Evolutionary conservation across 495 filamentous ascomycete genomes (phyloP).

Genomic region (Lindgomyces ingoldianus): DNA sequence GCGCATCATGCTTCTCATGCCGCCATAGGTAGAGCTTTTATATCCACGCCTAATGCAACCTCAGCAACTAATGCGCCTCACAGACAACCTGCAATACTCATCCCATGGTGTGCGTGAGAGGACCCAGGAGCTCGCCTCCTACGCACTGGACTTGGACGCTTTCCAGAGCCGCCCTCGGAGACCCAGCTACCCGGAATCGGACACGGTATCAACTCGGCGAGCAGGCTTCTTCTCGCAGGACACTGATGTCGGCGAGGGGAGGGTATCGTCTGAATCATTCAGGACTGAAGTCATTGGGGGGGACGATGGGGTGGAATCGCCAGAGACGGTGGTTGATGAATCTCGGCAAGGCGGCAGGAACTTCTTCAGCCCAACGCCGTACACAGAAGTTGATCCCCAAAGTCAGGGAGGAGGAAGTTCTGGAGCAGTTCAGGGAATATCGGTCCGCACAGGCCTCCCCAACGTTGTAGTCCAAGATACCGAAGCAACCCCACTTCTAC

Average conservation of each 20-base stretch:
- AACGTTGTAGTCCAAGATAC: slow-evolving; percentile 30
- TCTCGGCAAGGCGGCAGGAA: slow-evolving; percentile 8
- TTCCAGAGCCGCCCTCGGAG: slow-evolving; percentile 29
- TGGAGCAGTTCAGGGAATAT: not conserved
- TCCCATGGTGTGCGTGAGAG: slow-evolving; percentile 80
- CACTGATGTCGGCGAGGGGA: slow-evolving; percentile 23
- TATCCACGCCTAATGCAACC: not conserved
- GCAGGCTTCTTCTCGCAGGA: slow-evolving; percentile 4
- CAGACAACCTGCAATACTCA: slow-evolving; percentile 71
- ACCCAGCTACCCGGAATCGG: slow-evolving; percentile 27
- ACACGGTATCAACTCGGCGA: slow-evolving; percentile 28
- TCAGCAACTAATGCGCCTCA: slow-evolving; percentile 27
- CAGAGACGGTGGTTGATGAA: slow-evolving; percentile 28
- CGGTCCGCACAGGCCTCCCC: slow-evolving; percentile 5
- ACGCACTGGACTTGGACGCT: slow-evolving; percentile 63
- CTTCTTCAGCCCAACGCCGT: slow-evolving; percentile 5
- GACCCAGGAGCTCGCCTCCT: slow-evolving; percentile 85
- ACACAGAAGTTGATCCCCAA: not conserved
- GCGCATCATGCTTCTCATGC: slow-evolving; percentile 72
- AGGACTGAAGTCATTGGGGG: slow-evolving; percentile 57
- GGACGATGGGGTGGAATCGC: slow-evolving; percentile 43
- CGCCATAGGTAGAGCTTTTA: slow-evolving; percentile 44
- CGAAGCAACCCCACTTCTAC: slow-evolving; percentile 48
- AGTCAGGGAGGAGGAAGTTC: not conserved
- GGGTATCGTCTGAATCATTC: slow-evolving; percentile 32